Evolutionary conservation across 1,139 yeast genomes (phyloP).

Genomic region (Blastobotrys raffinosifermentans): DNA sequence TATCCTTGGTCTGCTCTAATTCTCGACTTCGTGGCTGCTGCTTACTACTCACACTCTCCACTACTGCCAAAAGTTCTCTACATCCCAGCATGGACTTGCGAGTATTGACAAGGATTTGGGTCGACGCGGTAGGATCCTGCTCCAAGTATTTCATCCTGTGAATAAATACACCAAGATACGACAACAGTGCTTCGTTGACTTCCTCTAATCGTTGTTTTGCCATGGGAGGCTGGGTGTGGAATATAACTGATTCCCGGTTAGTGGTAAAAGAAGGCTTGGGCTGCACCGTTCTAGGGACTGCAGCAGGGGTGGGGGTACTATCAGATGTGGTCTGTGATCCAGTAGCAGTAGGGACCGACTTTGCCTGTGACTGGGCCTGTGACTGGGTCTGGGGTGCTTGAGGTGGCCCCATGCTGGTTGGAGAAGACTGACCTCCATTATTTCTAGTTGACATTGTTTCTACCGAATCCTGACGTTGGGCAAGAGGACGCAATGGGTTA

Average conservation of each 20-base stretch:
- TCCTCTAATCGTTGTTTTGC: conserved; percentile 71
- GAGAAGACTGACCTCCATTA: not conserved
- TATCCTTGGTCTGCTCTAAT: conserved; percentile 34
- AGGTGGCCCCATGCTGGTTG: too few relatives aligned
- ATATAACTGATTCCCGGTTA: conserved; percentile 28
- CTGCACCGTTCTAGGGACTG: not conserved
- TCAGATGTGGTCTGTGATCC: not conserved
- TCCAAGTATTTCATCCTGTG: conserved; percentile 29
- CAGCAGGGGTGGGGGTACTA: not conserved
- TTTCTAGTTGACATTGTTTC: not conserved
- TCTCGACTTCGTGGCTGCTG: conserved; percentile 28
- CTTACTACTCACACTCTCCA: conserved; percentile 30
- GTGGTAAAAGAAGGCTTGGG: not conserved
- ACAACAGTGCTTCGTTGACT: conserved; percentile 60
- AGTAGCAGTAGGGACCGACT: not conserved
- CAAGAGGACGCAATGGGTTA: not conserved
- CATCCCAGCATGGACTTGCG: conserved; percentile 39
- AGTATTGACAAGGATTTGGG: conserved; percentile 35
- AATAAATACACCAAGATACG: conserved; percentile 53
- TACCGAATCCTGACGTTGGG: not conserved
- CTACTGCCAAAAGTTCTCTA: conserved; percentile 36
- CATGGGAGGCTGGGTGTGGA: conserved; percentile 48
- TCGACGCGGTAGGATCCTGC: conserved; percentile 30
- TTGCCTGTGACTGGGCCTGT: too few relatives aligned
- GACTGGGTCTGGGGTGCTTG: too few relatives aligned